phyloP scores from a whole-genome alignment of 164 flowering plant genomes.

The Taxillus chinensis region DNA sequence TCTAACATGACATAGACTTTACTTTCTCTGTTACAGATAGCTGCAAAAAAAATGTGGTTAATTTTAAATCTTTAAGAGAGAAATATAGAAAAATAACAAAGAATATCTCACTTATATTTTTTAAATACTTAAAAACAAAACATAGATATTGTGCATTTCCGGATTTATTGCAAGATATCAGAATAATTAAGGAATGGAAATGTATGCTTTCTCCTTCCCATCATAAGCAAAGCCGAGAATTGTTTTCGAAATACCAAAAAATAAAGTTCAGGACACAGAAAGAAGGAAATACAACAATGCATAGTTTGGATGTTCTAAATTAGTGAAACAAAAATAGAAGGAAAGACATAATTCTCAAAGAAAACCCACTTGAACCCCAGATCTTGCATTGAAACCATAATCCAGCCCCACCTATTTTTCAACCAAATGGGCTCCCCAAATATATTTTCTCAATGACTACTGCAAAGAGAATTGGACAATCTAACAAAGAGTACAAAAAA shows the following conservation, averaged over 20 bases:
- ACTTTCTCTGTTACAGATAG: conserved; percentile 81
- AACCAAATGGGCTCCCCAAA: too few relatives aligned
- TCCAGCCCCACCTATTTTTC: too few relatives aligned
- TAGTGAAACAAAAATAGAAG: background rate
- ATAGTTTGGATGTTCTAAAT: background rate
- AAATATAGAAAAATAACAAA: background rate
- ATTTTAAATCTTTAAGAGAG: background rate
- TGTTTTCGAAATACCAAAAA: background rate
- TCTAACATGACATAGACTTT: conserved; percentile 53
- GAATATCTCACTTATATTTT: too few relatives aligned
- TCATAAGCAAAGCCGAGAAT: background rate
- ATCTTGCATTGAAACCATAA: background rate
- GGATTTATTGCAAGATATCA: too few relatives aligned
- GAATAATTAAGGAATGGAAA: background rate
- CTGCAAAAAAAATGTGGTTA: conserved; percentile 30
- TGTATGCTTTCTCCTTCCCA: background rate
- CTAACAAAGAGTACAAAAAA: background rate
- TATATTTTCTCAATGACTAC: background rate
- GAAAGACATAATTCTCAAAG: background rate
- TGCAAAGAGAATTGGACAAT: background rate
- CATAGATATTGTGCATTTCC: background rate
- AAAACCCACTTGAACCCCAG: too few relatives aligned
- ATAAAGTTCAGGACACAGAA: background rate
- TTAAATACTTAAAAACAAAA: too few relatives aligned
- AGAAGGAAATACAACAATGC: background rate